Base-by-base conservation (phyloP, 176 grass and related monocot genomes). In the Zoysia pacifica region DNA sequence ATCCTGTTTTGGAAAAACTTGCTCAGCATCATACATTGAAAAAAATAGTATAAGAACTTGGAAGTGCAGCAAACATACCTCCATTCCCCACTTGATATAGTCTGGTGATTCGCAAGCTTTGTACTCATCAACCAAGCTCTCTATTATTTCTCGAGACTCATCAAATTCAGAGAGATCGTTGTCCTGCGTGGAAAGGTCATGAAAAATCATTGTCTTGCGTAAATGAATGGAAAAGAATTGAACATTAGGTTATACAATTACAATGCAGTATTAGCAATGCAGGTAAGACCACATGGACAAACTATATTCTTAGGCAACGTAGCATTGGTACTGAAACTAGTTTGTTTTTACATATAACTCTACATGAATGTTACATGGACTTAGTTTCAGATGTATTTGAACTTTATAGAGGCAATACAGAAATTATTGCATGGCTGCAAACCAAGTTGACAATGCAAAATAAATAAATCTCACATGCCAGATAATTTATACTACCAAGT, bases 21-120 rank as follows among this genome's bases (percentile, higher is more conserved):
- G 18, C 47, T 87, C 61, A 84, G 65, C 16, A 84, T 70, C 53
- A 60, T 56, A n/a, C 5, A 28, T 54, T 62, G 83, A 28, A 20
- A 48, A 66, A 18, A 1, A 65, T 18, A 28, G 28, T 43, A 76
- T 11, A 49, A 46, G 14, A 83, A 28, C 54, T 39, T 60, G 0
- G 61, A 79, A 67, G 60, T 74, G 39, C 19, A 83, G 42, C 43
- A 73, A 66, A 56, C n/a, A 75, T 91, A 99, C 96, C 88, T 99
- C 90, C 96, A 99, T 95, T 80, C 96, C 96, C 96, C 96, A 99
- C 87, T 99, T 99, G 38, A 99, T 99, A 65, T 99, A 95, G 73
- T 99, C 96, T 79, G 96, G 92, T 19, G 96, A 99, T 67, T 99
- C 96, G 1, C 93, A 95, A 20, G 96, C 96, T 81, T 99, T 99